These are phyloP conservation scores for Wickerhamomyces chaumierensis DNA, from an alignment of 805 yeast genomes.

Conservation along the genomic window DNA sequence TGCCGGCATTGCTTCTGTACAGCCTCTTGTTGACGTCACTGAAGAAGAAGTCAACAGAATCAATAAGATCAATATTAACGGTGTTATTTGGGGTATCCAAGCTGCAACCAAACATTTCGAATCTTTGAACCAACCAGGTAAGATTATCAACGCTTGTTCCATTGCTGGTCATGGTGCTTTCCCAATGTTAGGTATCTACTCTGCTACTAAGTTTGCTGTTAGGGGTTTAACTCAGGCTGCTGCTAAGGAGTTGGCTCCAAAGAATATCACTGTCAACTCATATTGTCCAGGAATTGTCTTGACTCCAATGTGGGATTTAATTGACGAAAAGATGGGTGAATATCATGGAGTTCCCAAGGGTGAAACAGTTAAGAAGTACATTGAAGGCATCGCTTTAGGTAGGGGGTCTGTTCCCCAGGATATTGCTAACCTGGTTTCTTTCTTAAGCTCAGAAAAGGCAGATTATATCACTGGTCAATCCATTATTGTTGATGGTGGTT, in stretches of 20 bases:
- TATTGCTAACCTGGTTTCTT: conserved; percentile 24
- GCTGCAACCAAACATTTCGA: conserved; percentile 21
- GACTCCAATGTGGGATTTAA: conserved; percentile 26
- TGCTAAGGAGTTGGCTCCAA: conserved; percentile 26
- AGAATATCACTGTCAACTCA: conserved; percentile 27
- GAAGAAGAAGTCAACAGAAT: conserved; percentile 18
- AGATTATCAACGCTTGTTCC: conserved; percentile 27
- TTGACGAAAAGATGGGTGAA: conserved; percentile 18
- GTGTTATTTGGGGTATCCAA: conserved; percentile 24
- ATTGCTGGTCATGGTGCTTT: conserved; percentile 24
- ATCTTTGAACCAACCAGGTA: conserved; percentile 22
- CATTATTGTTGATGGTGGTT: conserved; percentile 27
- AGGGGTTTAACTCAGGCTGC: conserved; percentile 25
- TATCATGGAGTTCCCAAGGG: conserved; percentile 19
- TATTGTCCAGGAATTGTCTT: conserved; percentile 30
- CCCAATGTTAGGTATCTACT: conserved; percentile 22
- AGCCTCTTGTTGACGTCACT: conserved; percentile 18
- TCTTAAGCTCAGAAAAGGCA: conserved; percentile 25
- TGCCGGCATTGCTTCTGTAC: conserved; percentile 23
- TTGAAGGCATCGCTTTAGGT: conserved; percentile 22
- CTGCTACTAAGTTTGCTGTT: conserved; percentile 27
- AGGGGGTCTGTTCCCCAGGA: conserved; percentile 26
- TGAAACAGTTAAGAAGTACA: conserved; percentile 15
- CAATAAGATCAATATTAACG: conserved; percentile 20
- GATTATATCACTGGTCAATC: conserved; percentile 26